phyloP scores from a whole-genome alignment of 352 stramenopile species.

The Pythium angustatum region DNA sequence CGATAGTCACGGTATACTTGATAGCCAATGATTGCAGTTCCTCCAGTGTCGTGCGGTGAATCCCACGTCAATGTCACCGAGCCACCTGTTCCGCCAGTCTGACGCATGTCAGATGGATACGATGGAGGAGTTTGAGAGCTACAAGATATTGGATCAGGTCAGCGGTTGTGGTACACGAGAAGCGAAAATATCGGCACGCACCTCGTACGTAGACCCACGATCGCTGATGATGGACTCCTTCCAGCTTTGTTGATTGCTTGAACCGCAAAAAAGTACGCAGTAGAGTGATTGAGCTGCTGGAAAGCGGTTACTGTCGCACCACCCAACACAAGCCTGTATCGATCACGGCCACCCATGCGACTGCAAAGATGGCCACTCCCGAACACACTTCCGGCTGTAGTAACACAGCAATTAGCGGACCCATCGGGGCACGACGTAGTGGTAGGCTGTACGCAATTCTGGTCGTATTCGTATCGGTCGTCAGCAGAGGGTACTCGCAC shows the following conservation, averaged over 20 bases:
- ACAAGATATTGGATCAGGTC: neutral
- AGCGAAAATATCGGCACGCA: constrained; percentile 19
- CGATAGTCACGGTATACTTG: constrained; percentile 59
- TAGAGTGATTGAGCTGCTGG: constrained; percentile 43
- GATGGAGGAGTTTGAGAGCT: constrained; percentile 42
- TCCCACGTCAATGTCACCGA: constrained; percentile 48
- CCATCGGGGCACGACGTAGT: constrained; percentile 38
- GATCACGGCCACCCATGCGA: constrained; percentile 6
- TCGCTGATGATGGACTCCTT: constrained; percentile 31
- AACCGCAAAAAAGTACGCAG: constrained; percentile 55
- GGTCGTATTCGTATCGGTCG: constrained; percentile 32
- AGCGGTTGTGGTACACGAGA: neutral
- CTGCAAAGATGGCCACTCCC: constrained; percentile 32
- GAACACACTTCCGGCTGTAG: constrained; percentile 19
- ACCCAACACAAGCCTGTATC: constrained; percentile 26
- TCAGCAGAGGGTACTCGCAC: constrained; percentile 21
- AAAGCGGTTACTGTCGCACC: constrained; percentile 45
- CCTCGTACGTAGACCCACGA: constrained; percentile 40
- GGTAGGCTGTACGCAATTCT: constrained; percentile 25
- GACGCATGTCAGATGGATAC: constrained; percentile 35
- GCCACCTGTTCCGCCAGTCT: constrained; percentile 39
- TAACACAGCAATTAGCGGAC: constrained; percentile 47
- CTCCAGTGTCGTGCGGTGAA: constrained; percentile 38
- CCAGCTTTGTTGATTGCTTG: constrained; percentile 48
- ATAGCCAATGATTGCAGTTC: constrained; percentile 43